Percentiles rank a stretch among this genome's conserved stretches.
These are phyloP conservation scores for Excoecaria cochinchinensis DNA, from an alignment of 345 rosid genomes.

Conservation along the genomic window DNA sequence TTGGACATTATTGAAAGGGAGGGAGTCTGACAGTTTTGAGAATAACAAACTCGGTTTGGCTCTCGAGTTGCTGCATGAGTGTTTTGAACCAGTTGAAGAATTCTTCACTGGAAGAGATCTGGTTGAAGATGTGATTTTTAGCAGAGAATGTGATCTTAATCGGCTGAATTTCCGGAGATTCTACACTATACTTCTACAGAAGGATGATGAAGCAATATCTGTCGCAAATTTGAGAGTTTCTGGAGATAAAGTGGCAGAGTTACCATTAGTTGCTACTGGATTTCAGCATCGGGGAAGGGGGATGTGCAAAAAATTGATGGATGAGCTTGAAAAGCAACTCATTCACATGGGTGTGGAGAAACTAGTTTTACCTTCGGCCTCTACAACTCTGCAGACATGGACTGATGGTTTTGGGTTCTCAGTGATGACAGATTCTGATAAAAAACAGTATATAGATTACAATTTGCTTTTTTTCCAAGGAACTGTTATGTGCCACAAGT, in stretches of 20 bases:
- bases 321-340: slow-evolving; percentile 31
- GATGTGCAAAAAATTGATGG: slow-evolving; percentile 27
- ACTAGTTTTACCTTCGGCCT: slow-evolving; percentile 43
- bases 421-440: slow-evolving; percentile 27
- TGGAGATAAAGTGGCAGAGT: slow-evolving; percentile 30
- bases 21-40: slow-evolving; percentile 22
- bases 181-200: slow-evolving; percentile 27
- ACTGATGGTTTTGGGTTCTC: slow-evolving; percentile 43
- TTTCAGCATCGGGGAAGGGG: slow-evolving; percentile 22
- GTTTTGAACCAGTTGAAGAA: slow-evolving; percentile 26
- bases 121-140: slow-evolving; percentile 15
- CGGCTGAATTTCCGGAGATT: slow-evolving; percentile 23
- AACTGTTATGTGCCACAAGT: slow-evolving; percentile 45
- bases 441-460: slow-evolving; percentile 21
- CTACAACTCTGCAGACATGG: slow-evolving; percentile 40
- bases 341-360: slow-evolving; percentile 39
- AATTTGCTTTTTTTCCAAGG: slow-evolving; percentile 38
- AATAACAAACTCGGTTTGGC: slow-evolving; percentile 36
- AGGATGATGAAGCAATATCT: not conserved
- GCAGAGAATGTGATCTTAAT: slow-evolving; percentile 7
- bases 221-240: slow-evolving; percentile 27
- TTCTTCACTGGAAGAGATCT: slow-evolving; percentile 22
- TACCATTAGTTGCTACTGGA: slow-evolving; percentile 31
- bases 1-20: slow-evolving; percentile 57
- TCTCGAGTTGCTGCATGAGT: slow-evolving; percentile 23